Percentiles rank a stretch among this genome's conserved stretches.
Evolutionary conservation across 352 stramenopile genomes (phyloP).

Genomic region (Globisporangium okanoganense): DNA sequence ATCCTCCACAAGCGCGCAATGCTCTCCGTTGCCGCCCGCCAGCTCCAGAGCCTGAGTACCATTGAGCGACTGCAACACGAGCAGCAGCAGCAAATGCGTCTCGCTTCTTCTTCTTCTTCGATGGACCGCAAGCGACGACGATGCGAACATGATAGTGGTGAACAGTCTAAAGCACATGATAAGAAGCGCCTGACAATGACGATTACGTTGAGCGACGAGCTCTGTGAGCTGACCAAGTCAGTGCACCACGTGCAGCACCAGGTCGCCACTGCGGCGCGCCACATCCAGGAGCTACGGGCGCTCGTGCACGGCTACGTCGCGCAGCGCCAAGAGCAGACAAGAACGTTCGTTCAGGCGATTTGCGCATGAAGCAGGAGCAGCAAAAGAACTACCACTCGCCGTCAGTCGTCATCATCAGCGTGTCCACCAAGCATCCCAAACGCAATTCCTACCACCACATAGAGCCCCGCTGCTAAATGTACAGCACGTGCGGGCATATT

Average conservation of each 20-base stretch:
- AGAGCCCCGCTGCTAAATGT: no score
- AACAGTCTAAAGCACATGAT: no score
- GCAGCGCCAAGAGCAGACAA: not conserved
- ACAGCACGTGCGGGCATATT: no score
- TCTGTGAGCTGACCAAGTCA: slow-evolving; percentile 5
- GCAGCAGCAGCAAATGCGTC: not conserved
- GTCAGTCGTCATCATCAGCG: not conserved
- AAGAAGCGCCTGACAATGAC: not conserved
- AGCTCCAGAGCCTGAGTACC: not conserved
- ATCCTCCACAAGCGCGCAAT: slow-evolving; percentile 16
- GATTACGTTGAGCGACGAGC: not conserved
- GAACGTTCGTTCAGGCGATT: not conserved
- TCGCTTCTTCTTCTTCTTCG: not conserved
- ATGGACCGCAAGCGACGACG: slow-evolving; percentile 2
- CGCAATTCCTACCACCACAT: no score
- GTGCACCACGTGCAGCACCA: slow-evolving; percentile 8
- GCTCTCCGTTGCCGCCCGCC: not conserved
- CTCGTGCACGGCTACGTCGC: not conserved
- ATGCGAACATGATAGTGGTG: not conserved
- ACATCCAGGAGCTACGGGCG: slow-evolving; percentile 12
- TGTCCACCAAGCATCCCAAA: no score
- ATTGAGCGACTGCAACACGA: slow-evolving; percentile 12
- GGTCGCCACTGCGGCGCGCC: slow-evolving; percentile 6
- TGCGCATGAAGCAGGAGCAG: not conserved
- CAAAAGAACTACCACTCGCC: not conserved